A percentile compares a stretch with the other conserved stretches of the same genome.
These are phyloP conservation scores for Cercophora samala DNA, from an alignment of 495 filamentous ascomycete genomes.

Conservation along the genomic window DNA sequence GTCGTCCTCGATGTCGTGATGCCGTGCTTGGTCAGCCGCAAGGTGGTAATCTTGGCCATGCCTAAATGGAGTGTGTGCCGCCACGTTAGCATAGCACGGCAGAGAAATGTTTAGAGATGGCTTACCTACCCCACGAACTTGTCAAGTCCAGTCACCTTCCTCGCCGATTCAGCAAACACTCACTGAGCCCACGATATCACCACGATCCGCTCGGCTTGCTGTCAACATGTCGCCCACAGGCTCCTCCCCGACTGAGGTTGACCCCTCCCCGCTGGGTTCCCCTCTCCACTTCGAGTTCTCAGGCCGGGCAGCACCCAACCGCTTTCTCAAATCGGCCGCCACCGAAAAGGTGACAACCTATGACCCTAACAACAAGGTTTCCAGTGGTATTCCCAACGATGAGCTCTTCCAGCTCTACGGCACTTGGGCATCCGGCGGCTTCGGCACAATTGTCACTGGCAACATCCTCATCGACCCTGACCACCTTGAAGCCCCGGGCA, in stretches of 20 bases:
- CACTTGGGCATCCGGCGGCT: conserved; percentile 57
- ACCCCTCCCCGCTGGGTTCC: conserved; percentile 49
- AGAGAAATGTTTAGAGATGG: background rate
- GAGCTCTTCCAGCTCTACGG: conserved; percentile 57
- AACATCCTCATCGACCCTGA: conserved; percentile 61
- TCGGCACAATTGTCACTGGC: conserved; percentile 58
- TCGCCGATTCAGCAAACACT: background rate
- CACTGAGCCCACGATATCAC: too few relatives aligned
- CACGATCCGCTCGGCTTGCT: background rate
- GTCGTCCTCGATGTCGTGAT: background rate
- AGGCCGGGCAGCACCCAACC: conserved; percentile 52
- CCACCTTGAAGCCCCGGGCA: conserved; percentile 57
- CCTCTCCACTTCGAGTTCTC: conserved; percentile 59
- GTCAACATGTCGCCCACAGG: background rate
- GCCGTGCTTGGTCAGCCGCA: background rate
- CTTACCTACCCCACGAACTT: background rate
- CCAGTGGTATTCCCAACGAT: conserved; percentile 56
- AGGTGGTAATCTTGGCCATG: background rate
- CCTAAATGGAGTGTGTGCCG: background rate
- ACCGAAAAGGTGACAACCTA: conserved; percentile 59
- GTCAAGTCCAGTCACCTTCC: background rate
- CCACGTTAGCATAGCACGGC: background rate
- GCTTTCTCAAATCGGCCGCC: conserved; percentile 64
- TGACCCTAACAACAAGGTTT: conserved; percentile 45
- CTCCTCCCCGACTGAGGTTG: conserved; percentile 6